phyloP scores from a whole-genome alignment of 1,284 basidiomycete genomes.

The Schizophyllum amplum region DNA sequence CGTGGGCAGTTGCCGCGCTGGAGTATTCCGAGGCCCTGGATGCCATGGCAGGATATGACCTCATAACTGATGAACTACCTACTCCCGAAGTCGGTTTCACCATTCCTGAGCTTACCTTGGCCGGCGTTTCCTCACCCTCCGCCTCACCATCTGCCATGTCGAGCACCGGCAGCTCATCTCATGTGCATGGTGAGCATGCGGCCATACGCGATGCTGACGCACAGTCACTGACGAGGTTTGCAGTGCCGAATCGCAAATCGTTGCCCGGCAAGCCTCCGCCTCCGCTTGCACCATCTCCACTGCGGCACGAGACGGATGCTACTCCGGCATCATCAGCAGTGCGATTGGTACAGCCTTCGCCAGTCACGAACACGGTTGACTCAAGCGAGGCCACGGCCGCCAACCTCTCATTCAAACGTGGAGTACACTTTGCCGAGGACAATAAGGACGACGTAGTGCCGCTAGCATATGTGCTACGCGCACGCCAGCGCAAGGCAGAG shows the following conservation, averaged over 20 bases:
- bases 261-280: conserved; percentile 16
- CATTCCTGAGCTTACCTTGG: conserved; percentile 3
- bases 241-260: conserved; percentile 2
- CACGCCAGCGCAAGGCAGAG: conserved; percentile 62
- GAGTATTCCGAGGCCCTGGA: conserved; percentile 64
- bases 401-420: conserved; percentile 34
- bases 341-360: conserved; percentile 1
- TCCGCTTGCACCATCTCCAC: conserved; percentile 43
- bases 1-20: conserved; percentile 61
- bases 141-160: conserved; percentile 1
- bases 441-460: conserved; percentile 62
- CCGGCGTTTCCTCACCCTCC: background rate
- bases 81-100: background rate
- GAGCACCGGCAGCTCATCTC: background rate
- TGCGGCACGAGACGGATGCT: conserved; percentile 28
- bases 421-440: conserved; percentile 64
- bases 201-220: background rate
- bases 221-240: background rate
- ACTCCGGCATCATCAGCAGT: background rate
- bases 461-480: conserved; percentile 56
- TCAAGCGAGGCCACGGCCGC: conserved; percentile 3
- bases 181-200: background rate
- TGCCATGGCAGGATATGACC: conserved; percentile 38
- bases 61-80: conserved; percentile 6
- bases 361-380: background rate